Evolutionary conservation across 257 asterid species (phyloP).

Genomic region (Echium plantagineum): DNA sequence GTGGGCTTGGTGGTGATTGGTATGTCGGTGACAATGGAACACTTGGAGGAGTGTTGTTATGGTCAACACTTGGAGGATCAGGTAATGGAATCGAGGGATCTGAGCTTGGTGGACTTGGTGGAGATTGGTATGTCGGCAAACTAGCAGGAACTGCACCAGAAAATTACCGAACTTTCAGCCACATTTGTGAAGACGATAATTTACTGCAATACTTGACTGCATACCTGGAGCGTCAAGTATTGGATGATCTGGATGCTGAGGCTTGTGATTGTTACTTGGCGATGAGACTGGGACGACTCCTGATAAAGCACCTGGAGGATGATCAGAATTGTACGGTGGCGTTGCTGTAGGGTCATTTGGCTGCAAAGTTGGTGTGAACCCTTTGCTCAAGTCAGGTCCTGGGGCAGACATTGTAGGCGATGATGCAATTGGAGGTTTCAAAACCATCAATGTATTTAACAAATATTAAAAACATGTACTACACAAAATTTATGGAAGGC

Average conservation of each 20-base stretch:
- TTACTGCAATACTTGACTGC: conserved; percentile 10
- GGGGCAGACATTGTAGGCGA: conserved; percentile 32
- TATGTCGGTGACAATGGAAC: conserved; percentile 33
- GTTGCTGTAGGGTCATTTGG: conserved; percentile 23
- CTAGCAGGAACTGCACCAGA: conserved; percentile 36
- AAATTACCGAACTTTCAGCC: conserved; percentile 21
- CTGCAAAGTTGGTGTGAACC: conserved; percentile 21
- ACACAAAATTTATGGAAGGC: not conserved
- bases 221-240: conserved; percentile 50
- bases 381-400: conserved; percentile 23
- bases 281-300: conserved; percentile 26
- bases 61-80: conserved; percentile 30
- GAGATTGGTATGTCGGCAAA: conserved; percentile 27
- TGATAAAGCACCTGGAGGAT: conserved; percentile 21
- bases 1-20: conserved; percentile 30
- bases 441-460: conserved; percentile 26
- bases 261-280: conserved; percentile 18
- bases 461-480: conserved; percentile 11
- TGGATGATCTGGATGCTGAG: conserved; percentile 23
- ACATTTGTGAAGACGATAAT: conserved; percentile 9
- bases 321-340: conserved; percentile 27
- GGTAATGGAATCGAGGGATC: conserved; percentile 26
- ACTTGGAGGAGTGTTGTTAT: conserved; percentile 30
- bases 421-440: conserved; percentile 28
- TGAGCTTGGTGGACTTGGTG: conserved; percentile 25